Conservation (phyloP, 371 early-diverging fungal species). For the Apophysomyces variabilis region DNA sequence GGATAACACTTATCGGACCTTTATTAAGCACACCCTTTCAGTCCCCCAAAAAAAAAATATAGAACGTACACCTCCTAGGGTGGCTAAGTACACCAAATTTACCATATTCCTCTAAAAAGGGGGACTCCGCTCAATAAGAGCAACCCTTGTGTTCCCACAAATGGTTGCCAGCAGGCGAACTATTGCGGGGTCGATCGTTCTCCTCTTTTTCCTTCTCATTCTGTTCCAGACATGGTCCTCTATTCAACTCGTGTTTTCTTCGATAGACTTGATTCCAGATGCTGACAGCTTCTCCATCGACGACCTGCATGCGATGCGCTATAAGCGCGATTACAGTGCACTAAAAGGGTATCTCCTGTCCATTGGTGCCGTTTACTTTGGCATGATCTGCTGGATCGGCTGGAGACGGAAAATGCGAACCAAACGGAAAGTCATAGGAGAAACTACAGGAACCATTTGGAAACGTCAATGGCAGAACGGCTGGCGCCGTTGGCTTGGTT, state of each 20-base stretch:
- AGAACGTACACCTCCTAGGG: too few species aligned
- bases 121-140: too few species aligned
- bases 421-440: conserved; percentile 35
- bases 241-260: neutral
- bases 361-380: neutral
- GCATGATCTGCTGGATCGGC: neutral
- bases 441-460: conserved; percentile 37
- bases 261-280: neutral
- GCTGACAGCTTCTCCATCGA: neutral
- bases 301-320: neutral
- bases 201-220: conserved; percentile 8
- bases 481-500: conserved; percentile 6
- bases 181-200: conserved; percentile 7
- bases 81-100: too few species aligned
- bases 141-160: neutral
- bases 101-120: too few species aligned
- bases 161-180: conserved; percentile 8
- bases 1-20: too few species aligned
- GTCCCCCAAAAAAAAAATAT: too few species aligned
- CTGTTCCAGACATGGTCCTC: conserved; percentile 1
- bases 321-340: conserved; percentile 4
- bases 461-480: conserved; percentile 35
- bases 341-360: neutral
- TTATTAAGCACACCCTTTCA: too few species aligned
- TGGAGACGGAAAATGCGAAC: neutral